Base-by-base conservation (phyloP, 257 asterid species). In the Hygrophila difformis region DNA sequence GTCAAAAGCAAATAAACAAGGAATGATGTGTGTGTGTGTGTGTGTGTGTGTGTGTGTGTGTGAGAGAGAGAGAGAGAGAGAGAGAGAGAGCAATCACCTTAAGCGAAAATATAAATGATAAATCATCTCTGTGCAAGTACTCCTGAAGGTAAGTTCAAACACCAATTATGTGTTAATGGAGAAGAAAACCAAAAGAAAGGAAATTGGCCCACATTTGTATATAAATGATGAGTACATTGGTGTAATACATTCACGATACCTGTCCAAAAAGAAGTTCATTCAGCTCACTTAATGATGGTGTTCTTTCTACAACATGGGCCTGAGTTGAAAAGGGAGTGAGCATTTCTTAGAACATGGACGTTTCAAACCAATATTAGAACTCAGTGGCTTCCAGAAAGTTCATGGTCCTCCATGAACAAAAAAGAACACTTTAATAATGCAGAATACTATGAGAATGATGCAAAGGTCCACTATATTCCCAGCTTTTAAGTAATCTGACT, bases 251-350 rank as follows among this genome's bases (percentile, higher is more conserved):
- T 40, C 28, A 13, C 5, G 53, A 37, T 65, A 88, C 97, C 97
- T 88, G 97, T 55, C 97, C 97, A 55, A 78, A 84, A 35, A 84
- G 84, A 65, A 87, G 75, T 53, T 70, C 80, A 63, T 87, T 87
- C 68, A 87, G 66, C 63, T 84, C 95, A 66, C 83, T 87, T 53
- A 81, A 57, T 51, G 97, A 87, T 39, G 97, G 95, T 5, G 93
- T 78, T 75, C 79, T 83, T 76, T 81, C 88, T 63, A 81, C 62
- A 31, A 81, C 56, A 37, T 71, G 88, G 33, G 95, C 95, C 97
- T 87, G 75, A 52, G 61, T 51, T 39, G 17, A 56, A 43, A 62
- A 54, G 31, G 33, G 44, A 59, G 24, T 17, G 36, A 15, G 35
- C 23, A 29, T 23, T 40, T 22, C 47, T 61, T 49, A 61, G 63